A percentile compares a stretch with the other conserved stretches of the same genome.
Conservation (phyloP, 1,284 basidiomycete species). For the Cryptococcus sp. region DNA sequence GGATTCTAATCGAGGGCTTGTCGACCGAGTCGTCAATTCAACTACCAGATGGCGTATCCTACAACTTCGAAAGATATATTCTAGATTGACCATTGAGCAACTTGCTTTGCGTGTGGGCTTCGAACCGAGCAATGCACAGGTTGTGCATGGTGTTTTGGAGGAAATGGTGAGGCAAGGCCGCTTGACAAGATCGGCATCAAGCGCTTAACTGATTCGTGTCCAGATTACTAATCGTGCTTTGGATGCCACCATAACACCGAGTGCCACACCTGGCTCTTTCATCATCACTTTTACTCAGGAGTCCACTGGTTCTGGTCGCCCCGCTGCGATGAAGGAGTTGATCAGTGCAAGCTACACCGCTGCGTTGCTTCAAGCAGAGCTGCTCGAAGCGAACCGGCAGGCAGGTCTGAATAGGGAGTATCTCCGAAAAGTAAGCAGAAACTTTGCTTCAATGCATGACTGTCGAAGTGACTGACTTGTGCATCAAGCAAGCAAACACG, state of each 20-base stretch:
- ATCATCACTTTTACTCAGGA: slow-evolving; percentile 34
- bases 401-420: slow-evolving; percentile 34
- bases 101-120: slow-evolving; percentile 29
- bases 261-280: background rate
- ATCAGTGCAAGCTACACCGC: slow-evolving; percentile 19
- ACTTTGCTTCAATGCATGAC: background rate
- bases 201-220: background rate
- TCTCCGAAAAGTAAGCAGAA: slow-evolving; percentile 36
- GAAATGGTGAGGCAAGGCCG: slow-evolving; percentile 32
- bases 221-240: slow-evolving; percentile 25
- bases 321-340: slow-evolving; percentile 12
- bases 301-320: background rate
- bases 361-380: slow-evolving; percentile 23
- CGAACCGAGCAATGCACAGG: slow-evolving; percentile 10
- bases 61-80: slow-evolving; percentile 35
- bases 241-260: slow-evolving; percentile 22
- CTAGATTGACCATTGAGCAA: slow-evolving; percentile 32
- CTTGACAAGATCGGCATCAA: slow-evolving; percentile 1
- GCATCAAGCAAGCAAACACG: slow-evolving; percentile 23
- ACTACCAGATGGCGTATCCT: slow-evolving; percentile 37
- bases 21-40: slow-evolving; percentile 33
- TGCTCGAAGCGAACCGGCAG: slow-evolving; percentile 23
- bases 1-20: slow-evolving; percentile 44
- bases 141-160: slow-evolving; percentile 14
- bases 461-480: background rate